phyloP scores from a whole-genome alignment of 495 filamentous ascomycete species.

The Penicillium roqueforti region DNA sequence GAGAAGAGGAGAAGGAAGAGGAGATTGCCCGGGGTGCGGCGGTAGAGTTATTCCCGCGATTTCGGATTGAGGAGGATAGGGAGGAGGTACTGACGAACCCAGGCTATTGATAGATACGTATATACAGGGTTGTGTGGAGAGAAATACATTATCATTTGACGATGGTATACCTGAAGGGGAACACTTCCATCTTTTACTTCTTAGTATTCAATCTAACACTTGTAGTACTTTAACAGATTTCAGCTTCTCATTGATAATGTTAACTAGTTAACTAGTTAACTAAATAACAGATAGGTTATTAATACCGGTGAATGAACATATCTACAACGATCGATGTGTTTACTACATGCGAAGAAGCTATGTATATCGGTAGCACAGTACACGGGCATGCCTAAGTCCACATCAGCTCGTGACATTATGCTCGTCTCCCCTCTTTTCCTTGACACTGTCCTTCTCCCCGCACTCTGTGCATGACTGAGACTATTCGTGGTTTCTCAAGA shows the following conservation, averaged over 20 bases:
- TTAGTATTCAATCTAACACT: too few species aligned
- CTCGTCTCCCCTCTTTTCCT: background rate
- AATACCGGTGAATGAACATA: too few species aligned
- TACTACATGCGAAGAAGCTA: too few species aligned
- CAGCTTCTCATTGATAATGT: too few species aligned
- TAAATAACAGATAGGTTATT: too few species aligned
- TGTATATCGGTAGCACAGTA: too few species aligned
- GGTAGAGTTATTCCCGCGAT: background rate
- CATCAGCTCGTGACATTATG: conserved; percentile 7
- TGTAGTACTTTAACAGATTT: too few species aligned
- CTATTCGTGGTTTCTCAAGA: background rate
- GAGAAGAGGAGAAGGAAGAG: background rate
- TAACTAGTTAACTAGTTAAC: too few species aligned
- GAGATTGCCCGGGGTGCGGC: background rate
- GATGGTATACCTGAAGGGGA: background rate
- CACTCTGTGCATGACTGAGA: background rate
- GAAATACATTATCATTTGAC: background rate
- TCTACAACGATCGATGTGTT: too few species aligned
- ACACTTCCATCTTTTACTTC: too few species aligned
- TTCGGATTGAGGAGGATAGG: background rate
- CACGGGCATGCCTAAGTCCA: background rate
- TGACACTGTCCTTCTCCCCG: background rate
- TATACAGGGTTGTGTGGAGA: too few species aligned
- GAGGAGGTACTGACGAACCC: background rate
- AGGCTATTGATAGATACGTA: background rate